Evolutionary conservation across 2,329 filamentous ascomycete genomes (phyloP).

Genomic region (Eutypa lata): DNA sequence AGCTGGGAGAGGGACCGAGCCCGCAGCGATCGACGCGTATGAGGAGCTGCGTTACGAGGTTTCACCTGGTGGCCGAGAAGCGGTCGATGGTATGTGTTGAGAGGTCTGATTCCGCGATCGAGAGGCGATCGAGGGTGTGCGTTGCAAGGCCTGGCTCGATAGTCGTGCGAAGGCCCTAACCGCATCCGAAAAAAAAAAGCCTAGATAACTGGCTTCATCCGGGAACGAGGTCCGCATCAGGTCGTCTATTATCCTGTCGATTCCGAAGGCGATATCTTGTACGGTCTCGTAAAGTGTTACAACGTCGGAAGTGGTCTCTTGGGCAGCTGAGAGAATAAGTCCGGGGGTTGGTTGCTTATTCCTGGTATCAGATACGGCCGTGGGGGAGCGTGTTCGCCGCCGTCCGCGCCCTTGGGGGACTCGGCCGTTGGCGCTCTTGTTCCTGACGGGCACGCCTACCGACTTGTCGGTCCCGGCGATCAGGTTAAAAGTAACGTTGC

Average conservation of each 20-base stretch:
- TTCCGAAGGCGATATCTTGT: neutral
- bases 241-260: neutral
- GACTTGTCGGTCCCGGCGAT: neutral
- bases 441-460: neutral
- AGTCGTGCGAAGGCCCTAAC: neutral
- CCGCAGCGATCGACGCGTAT: neutral
- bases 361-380: neutral
- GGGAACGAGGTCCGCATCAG: neutral
- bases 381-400: too few species aligned
- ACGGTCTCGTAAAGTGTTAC: neutral
- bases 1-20: neutral
- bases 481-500: neutral
- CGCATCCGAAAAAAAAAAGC: neutral
- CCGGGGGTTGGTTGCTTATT: neutral
- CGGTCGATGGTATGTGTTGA: neutral
- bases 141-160: neutral
- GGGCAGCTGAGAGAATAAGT: neutral
- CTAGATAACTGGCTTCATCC: neutral
- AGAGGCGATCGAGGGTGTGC: neutral
- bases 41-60: neutral
- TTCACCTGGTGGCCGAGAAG: neutral
- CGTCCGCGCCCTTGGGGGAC: too few species aligned
- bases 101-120: neutral
- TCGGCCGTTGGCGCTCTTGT: neutral
- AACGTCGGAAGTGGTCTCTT: neutral